A percentile compares a stretch with the other conserved stretches of the same genome.
phyloP scores from a whole-genome alignment of 305 asterid species.

The Solanum hybrid region DNA sequence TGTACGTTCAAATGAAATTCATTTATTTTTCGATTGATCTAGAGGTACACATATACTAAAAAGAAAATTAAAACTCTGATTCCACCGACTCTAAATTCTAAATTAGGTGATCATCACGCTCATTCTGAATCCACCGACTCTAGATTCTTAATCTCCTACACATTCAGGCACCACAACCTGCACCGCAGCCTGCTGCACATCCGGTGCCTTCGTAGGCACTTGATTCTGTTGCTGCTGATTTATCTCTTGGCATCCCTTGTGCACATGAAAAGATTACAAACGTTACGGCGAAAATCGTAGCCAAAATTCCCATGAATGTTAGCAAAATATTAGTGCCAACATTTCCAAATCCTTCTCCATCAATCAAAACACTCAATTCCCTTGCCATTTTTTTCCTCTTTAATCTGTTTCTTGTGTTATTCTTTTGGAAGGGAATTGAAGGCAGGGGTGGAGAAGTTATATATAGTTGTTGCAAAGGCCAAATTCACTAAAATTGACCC shows the following conservation, averaged over 20 bases:
- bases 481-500: conserved; percentile 5
- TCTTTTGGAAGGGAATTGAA: not conserved
- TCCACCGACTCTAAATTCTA: not conserved
- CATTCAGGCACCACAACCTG: conserved; percentile 2
- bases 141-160: not conserved
- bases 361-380: not conserved
- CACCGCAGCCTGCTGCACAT: conserved; percentile 6
- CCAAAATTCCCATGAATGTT: conserved; percentile 1
- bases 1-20: not conserved
- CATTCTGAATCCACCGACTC: not conserved
- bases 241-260: not conserved
- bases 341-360: not conserved
- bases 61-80: not conserved
- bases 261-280: conserved; percentile 1
- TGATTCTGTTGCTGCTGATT: conserved; percentile 2
- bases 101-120: not conserved
- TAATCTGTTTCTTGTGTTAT: not conserved
- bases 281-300: not conserved
- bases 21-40: not conserved
- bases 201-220: not conserved
- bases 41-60: not conserved
- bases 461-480: conserved; percentile 5
- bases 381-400: not conserved
- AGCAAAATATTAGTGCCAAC: not conserved
- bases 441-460: not conserved